Evolutionary conservation across 352 stramenopile genomes (phyloP), one percentile per base, ranked within the genome.

Genomic region (Pythium dissotocum): DNA sequence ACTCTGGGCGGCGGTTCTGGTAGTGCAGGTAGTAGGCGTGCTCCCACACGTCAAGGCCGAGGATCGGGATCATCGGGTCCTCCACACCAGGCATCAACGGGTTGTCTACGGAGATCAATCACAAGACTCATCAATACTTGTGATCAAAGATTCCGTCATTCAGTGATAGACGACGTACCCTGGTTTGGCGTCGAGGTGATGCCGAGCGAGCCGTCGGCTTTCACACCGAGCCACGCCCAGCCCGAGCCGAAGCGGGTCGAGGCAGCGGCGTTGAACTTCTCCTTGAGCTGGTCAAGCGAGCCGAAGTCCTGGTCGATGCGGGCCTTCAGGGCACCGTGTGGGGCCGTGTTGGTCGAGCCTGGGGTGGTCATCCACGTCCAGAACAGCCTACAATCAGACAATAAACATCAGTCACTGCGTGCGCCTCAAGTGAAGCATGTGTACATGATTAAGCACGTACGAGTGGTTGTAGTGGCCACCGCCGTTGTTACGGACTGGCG

Each of bases 11-110:
- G 58, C 92, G 88, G 83, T 99, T 98, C 76, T 99, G 93, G 88
- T 99, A 98, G 83, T 99, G 97, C 65, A 98, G 85, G 87, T 98
- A 98, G 79, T 98, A 98, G 10, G 93, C 90, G 77, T 98, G 93
- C 77, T 99, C 95, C 97, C 97, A 99, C 48, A 99, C 93, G 77
- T 99, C 94, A 30, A 97, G 76, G 21, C 91, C 94, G 40, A 99
- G 82, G 69, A 99, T 98, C 42, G 95, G 95, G 77, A 97, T 92
- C 73, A 96, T 82, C 13, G 85, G 78, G 64, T 83, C 65, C 69
- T 92, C 83, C 53, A 90, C 80, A 63, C 79, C 71, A 59, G 87
- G 87, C 87, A 94, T 94, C n/a, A 94, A 70, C 61, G 87, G 87
- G 77, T 94, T 94, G 80, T 94, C 87, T 77, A 53, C 36, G 44